These are phyloP conservation scores for Berberis vulgaris DNA, from an alignment of 164 flowering plant species.

Conservation along the genomic window DNA sequence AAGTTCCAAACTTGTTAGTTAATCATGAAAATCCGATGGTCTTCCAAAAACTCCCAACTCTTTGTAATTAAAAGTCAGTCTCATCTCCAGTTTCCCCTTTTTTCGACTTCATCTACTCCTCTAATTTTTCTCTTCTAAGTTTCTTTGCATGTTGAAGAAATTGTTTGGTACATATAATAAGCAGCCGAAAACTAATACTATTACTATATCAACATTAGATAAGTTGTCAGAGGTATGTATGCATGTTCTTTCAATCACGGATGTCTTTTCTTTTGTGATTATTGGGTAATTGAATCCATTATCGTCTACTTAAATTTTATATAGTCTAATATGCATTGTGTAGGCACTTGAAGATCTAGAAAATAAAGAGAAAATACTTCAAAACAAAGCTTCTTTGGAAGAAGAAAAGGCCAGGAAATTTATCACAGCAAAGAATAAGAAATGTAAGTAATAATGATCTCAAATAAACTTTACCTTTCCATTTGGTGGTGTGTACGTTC, in stretches of 20 bases:
- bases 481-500: not conserved
- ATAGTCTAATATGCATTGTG: not conserved
- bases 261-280: too few relatives aligned
- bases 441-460: conserved; percentile 26
- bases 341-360: conserved; percentile 77
- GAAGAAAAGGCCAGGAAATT: conserved; percentile 68
- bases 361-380: conserved; percentile 66
- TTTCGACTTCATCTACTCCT: too few relatives aligned
- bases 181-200: conserved; percentile 30
- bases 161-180: conserved; percentile 21
- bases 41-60: too few relatives aligned
- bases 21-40: too few relatives aligned
- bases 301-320: too few relatives aligned
- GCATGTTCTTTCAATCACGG: not conserved
- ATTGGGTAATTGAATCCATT: too few relatives aligned
- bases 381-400: conserved; percentile 61
- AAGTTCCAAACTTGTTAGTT: too few relatives aligned
- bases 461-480: too few relatives aligned
- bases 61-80: too few relatives aligned
- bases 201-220: conserved; percentile 30
- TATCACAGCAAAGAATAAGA: conserved; percentile 62
- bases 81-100: too few relatives aligned
- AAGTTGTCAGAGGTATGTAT: conserved; percentile 31
- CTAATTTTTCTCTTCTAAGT: too few relatives aligned
- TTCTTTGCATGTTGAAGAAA: conserved; percentile 25